phyloP scores from a whole-genome alignment of 2,329 filamentous ascomycete genomes.

The Neofusicoccum laricinum region DNA sequence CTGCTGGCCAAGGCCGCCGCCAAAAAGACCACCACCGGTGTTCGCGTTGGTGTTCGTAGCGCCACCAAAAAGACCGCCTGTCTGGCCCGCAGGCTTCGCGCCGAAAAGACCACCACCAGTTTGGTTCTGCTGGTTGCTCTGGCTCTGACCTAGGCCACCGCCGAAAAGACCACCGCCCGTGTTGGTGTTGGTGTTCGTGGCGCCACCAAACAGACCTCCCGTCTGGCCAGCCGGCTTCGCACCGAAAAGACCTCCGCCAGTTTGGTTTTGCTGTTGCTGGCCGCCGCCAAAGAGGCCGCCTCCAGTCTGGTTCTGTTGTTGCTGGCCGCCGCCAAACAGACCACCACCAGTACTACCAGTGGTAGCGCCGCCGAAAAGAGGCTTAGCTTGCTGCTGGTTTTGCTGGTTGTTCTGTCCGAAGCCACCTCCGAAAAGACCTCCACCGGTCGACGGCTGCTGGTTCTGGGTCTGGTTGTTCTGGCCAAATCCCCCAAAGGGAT shows the following conservation, averaged over 20 bases:
- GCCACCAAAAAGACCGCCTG: slow-evolving; percentile 33
- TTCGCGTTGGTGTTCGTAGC: slow-evolving; percentile 18
- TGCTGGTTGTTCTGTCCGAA: slow-evolving; percentile 37
- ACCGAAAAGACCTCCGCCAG: slow-evolving; percentile 41
- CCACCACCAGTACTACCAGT: slow-evolving; percentile 33
- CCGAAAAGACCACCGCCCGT: slow-evolving; percentile 26
- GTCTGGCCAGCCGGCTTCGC: slow-evolving; percentile 27
- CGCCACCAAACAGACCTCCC: slow-evolving; percentile 32
- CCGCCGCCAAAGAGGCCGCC: slow-evolving; percentile 39
- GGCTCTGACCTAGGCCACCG: slow-evolving; percentile 16
- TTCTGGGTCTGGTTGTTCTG: slow-evolving; percentile 26
- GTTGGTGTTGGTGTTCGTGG: slow-evolving; percentile 16
- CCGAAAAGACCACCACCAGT: slow-evolving; percentile 29
- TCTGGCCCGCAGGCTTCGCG: slow-evolving; percentile 29
- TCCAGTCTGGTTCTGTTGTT: slow-evolving; percentile 27
- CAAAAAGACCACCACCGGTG: slow-evolving; percentile 48
- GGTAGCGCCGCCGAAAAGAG: slow-evolving; percentile 40
- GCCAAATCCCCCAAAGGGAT: slow-evolving; percentile 28
- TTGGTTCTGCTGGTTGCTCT: slow-evolving; percentile 20
- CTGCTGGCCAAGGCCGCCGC: slow-evolving; percentile 37
- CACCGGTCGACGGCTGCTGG: slow-evolving; percentile 26
- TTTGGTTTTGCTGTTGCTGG: slow-evolving; percentile 26
- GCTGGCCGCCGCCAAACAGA: slow-evolving; percentile 49
- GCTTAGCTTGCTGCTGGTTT: slow-evolving; percentile 38
- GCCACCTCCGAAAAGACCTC: slow-evolving; percentile 44